Evolutionary conservation across 2,329 filamentous ascomycete genomes (phyloP).

Genomic region (Akanthomyces uredinophilus): DNA sequence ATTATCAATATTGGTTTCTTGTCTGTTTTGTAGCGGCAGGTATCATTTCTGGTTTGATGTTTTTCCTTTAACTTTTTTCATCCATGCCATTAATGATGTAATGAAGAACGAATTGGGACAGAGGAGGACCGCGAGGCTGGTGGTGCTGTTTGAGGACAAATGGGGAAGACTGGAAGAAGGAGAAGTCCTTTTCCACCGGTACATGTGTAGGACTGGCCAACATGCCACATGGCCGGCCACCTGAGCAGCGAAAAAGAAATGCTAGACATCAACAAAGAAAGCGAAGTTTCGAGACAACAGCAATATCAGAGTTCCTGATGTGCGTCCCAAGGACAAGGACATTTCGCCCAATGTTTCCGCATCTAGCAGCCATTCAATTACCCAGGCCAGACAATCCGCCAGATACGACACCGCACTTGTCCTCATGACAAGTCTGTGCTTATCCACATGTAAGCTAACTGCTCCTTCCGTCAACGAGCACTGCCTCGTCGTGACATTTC

Average conservation of each 20-base stretch:
- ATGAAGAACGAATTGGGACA: slow-evolving; percentile 5
- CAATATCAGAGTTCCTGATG: no score
- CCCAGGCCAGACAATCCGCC: neutral
- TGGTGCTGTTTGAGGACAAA: neutral
- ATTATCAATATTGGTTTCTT: neutral
- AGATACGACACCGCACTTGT: neutral
- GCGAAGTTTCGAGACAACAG: no score
- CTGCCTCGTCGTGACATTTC: slow-evolving; percentile 8
- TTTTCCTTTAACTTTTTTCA: neutral
- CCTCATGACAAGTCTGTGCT: neutral
- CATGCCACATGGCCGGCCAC: no score
- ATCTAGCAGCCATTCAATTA: neutral
- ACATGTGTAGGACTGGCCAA: no score
- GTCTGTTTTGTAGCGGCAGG: slow-evolving; percentile 1
- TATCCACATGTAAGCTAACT: neutral
- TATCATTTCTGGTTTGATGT: neutral
- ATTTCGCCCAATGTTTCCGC: no score
- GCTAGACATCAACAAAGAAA: no score
- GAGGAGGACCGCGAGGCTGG: neutral
- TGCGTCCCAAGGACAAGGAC: no score
- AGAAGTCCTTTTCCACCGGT: no score
- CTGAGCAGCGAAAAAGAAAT: no score
- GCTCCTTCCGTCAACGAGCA: neutral
- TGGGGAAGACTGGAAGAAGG: no score
- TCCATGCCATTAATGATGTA: slow-evolving; percentile 7